Evolutionary conservation across 495 filamentous ascomycete species (phyloP).

Genomic region (Trichoderma erinaceum): DNA sequence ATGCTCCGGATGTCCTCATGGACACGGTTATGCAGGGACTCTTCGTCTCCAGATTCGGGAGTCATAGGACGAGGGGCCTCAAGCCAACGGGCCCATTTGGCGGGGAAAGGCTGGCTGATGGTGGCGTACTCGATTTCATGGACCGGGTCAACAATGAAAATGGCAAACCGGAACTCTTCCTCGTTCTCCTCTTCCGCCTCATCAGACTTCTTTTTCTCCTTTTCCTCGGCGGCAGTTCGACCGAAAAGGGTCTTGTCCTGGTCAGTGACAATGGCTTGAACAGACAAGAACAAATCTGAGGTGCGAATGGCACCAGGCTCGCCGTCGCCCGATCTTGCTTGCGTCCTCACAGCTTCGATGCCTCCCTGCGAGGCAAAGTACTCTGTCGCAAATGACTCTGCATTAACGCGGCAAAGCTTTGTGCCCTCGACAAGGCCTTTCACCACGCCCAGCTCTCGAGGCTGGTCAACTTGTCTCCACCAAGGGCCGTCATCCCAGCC

Average conservation of each 20-base stretch:
- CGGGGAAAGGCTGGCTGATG: slow-evolving; percentile 76
- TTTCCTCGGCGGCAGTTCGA: slow-evolving; percentile 36
- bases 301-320: slow-evolving; percentile 85
- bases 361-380: slow-evolving; percentile 73
- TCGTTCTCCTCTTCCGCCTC: slow-evolving; percentile 47
- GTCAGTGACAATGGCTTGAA: slow-evolving; percentile 72
- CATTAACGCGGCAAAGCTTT: slow-evolving; percentile 79
- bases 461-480: slow-evolving; percentile 71
- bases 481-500: slow-evolving; percentile 92
- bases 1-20: slow-evolving; percentile 64
- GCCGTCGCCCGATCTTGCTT: slow-evolving; percentile 64
- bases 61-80: slow-evolving; percentile 62
- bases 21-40: slow-evolving; percentile 17
- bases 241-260: slow-evolving; percentile 62
- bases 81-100: slow-evolving; percentile 85
- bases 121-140: slow-evolving; percentile 84
- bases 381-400: slow-evolving; percentile 79
- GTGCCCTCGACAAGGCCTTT: slow-evolving; percentile 78
- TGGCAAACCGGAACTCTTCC: slow-evolving; percentile 68
- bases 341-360: slow-evolving; percentile 69
- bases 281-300: slow-evolving; percentile 89
- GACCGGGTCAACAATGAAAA: slow-evolving; percentile 89
- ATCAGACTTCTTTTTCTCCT: slow-evolving; percentile 45
- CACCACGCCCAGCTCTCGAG: slow-evolving; percentile 74
- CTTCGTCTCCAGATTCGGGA: slow-evolving; percentile 37